Evolutionary conservation across 179 eudicot genomes (phyloP).

Genomic region (Gypsophila paniculata): DNA sequence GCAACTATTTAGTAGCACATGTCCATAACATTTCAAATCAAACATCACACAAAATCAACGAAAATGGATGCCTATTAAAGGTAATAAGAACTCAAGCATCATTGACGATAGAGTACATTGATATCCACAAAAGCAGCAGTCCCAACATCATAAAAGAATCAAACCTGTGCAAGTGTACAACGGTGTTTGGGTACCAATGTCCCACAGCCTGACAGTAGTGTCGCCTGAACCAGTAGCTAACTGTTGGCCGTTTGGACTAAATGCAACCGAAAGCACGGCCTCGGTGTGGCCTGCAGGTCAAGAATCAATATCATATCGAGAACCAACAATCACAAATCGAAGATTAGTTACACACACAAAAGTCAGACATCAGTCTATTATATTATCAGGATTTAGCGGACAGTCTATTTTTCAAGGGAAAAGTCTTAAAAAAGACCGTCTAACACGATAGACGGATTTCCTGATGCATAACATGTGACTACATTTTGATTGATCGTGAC

Average conservation of each 20-base stretch:
- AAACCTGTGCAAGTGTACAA: conserved; percentile 82
- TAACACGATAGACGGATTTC: no score
- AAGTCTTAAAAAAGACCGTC: no score
- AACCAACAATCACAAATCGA: background rate
- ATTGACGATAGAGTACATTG: background rate
- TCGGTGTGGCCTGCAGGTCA: conserved; percentile 71
- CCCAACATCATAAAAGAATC: conserved; percentile 19
- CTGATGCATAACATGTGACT: no score
- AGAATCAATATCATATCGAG: conserved; percentile 2
- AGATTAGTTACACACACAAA: no score
- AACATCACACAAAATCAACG: no score
- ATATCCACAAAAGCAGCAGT: background rate
- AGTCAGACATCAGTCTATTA: no score
- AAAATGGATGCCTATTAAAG: background rate
- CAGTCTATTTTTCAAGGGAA: no score
- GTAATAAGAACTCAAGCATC: background rate
- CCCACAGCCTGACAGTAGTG: conserved; percentile 94
- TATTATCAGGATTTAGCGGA: no score
- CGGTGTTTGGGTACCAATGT: conserved; percentile 87
- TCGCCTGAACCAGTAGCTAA: conserved; percentile 97
- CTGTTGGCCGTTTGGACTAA: conserved; percentile 91
- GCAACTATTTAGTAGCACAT: background rate
- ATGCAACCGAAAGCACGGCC: conserved; percentile 91
- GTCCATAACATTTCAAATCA: background rate
- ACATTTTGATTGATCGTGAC: no score